Evolutionary conservation across 2,329 filamentous ascomycete species (phyloP).

Genomic region (Phyllosticta citribraziliensis): DNA sequence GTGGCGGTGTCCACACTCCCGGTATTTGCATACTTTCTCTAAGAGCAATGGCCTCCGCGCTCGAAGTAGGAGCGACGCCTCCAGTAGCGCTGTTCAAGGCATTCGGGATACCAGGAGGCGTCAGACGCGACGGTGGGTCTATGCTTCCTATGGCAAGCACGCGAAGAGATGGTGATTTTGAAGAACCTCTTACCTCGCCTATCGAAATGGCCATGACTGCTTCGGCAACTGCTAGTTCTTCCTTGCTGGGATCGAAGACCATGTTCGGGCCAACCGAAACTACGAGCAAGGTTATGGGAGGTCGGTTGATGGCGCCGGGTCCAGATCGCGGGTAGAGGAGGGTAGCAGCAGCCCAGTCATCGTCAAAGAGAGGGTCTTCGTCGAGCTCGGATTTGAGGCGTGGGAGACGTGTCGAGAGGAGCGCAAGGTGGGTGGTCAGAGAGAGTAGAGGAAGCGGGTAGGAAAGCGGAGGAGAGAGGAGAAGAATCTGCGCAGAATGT

Average conservation of each 20-base stretch:
- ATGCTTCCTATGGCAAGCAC: constrained; percentile 39
- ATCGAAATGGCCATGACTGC: constrained; percentile 79
- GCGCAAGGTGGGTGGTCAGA: constrained; percentile 84
- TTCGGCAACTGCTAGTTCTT: constrained; percentile 90
- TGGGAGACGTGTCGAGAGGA: constrained; percentile 78
- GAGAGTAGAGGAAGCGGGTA: constrained; percentile 90
- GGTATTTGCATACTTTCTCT: constrained; percentile 48
- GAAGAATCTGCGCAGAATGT: constrained; percentile 55
- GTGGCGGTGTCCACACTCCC: constrained; percentile 76
- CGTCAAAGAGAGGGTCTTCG: constrained; percentile 95
- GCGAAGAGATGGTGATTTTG: constrained; percentile 15
- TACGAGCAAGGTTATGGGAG: constrained; percentile 84
- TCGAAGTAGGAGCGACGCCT: constrained; percentile 27
- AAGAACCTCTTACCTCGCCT: constrained; percentile 27
- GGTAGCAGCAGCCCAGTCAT: constrained; percentile 84
- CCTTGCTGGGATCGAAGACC: constrained; percentile 84
- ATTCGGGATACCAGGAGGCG: constrained; percentile 39
- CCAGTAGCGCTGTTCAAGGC: constrained; percentile 37
- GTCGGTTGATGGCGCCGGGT: constrained; percentile 38
- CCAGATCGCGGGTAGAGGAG: constrained; percentile 58
- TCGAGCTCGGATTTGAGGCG: constrained; percentile 78
- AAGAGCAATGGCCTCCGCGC: constrained; percentile 31
- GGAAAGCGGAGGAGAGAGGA: constrained; percentile 85
- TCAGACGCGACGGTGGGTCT: constrained; percentile 40
- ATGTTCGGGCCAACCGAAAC: constrained; percentile 78